A percentile compares a stretch with the other conserved stretches of the same genome.
Evolutionary conservation across 73 alveolate genomes (phyloP).

Genomic region (Paraurostyla sp.): DNA sequence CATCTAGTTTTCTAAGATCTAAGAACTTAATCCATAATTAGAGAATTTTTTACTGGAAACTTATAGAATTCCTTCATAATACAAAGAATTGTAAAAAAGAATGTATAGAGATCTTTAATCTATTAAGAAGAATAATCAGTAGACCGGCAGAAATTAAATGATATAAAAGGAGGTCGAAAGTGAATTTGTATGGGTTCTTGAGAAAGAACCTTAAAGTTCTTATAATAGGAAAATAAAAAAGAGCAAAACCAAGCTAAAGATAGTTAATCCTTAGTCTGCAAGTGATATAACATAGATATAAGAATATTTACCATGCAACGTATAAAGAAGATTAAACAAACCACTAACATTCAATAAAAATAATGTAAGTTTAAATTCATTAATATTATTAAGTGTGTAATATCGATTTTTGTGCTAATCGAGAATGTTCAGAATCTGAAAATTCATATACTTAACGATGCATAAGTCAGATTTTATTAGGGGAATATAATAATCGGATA

Average conservation of each 20-base stretch:
- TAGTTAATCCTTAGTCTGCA: slow-evolving; percentile 30
- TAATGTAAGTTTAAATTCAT: not conserved
- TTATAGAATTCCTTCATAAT: slow-evolving; percentile 28
- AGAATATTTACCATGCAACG: slow-evolving; percentile 26
- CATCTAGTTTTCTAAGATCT: not conserved
- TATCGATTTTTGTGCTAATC: slow-evolving; percentile 4
- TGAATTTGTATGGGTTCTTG: slow-evolving; percentile 28
- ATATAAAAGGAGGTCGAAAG: not conserved
- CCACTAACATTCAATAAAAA: slow-evolving; percentile 31
- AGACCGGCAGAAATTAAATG: not conserved
- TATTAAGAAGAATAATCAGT: not conserved
- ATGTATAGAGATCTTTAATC: not conserved
- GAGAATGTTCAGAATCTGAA: slow-evolving; percentile 8
- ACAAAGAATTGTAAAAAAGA: not conserved
- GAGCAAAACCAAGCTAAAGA: not conserved
- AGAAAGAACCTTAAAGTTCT: not conserved
- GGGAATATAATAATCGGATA: slow-evolving; percentile 23
- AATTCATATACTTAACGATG: not conserved
- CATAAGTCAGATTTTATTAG: slow-evolving; percentile 24
- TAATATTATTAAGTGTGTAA: not conserved
- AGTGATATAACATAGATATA: slow-evolving; percentile 33
- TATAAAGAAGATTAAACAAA: slow-evolving; percentile 8
- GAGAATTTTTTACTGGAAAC: slow-evolving; percentile 29
- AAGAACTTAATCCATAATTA: not conserved
- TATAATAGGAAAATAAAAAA: not conserved